Percentiles rank a stretch among this genome's conserved stretches.
Conservation (phyloP, 208 protist species). For the Wallacemonas rigidus region DNA sequence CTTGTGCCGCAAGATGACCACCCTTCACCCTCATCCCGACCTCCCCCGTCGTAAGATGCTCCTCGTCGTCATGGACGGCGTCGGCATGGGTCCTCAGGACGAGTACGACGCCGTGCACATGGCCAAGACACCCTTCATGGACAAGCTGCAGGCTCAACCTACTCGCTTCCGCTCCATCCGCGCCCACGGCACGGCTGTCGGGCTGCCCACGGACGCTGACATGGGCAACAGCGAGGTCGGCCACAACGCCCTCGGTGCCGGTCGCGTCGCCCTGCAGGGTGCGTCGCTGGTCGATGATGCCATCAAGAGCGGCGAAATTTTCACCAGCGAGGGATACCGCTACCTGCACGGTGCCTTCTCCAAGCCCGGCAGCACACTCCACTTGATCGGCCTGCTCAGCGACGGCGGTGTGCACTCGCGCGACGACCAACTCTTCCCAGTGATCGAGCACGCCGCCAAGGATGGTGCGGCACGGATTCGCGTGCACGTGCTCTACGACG, state of each 20-base stretch:
- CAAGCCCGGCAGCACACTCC: conserved; percentile 78
- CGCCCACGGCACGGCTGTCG: conserved; percentile 93
- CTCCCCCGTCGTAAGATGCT: conserved; percentile 85
- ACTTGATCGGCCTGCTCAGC: conserved; percentile 94
- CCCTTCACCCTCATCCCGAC: conserved; percentile 49
- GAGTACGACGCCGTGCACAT: conserved; percentile 92
- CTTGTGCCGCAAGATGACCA: conserved; percentile 42
- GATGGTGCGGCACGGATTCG: conserved; percentile 89
- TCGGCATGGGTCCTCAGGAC: conserved; percentile 87
- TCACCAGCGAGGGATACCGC: conserved; percentile 87
- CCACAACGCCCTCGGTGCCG: conserved; percentile 95
- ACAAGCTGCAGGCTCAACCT: conserved; percentile 49
- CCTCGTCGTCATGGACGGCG: conserved; percentile 88
- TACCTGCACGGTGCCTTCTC: conserved; percentile 84
- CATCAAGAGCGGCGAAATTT: conserved; percentile 84
- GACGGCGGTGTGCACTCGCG: conserved; percentile 95
- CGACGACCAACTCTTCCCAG: conserved; percentile 89
- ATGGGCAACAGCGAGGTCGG: conserved; percentile 97
- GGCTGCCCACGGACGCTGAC: conserved; percentile 93
- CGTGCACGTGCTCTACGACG: conserved; percentile 93
- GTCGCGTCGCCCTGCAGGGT: conserved; percentile 92
- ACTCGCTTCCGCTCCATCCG: conserved; percentile 87
- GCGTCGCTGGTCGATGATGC: conserved; percentile 94
- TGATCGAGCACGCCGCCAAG: conserved; percentile 84
- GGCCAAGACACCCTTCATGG: conserved; percentile 90